Percentiles rank a stretch among this genome's conserved stretches.
phyloP scores from a whole-genome alignment of 2,329 filamentous ascomycete genomes.

The Claviceps sp. region DNA sequence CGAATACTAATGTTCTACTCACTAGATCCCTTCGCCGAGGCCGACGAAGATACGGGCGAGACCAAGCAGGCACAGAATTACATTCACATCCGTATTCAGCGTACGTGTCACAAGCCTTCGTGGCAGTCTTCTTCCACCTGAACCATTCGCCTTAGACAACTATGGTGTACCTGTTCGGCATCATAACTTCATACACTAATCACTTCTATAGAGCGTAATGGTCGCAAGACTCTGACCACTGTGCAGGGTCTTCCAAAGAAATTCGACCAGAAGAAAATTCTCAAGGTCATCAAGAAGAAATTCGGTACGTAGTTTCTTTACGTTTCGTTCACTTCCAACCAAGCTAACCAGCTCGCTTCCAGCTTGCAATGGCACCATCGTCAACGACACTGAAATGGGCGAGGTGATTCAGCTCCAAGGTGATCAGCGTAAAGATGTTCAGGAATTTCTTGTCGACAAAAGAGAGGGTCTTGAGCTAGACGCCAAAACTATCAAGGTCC shows the following conservation, averaged over 20 bases:
- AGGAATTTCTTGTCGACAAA: conserved; percentile 94
- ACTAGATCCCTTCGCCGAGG: conserved; percentile 99
- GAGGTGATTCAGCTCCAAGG: conserved; percentile 99
- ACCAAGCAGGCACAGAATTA: conserved; percentile 93
- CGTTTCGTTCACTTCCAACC: not conserved
- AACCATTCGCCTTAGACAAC: not conserved
- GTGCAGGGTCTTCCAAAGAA: conserved; percentile 98
- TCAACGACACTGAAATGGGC: conserved; percentile 90
- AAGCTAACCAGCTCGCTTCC: conserved; percentile 4
- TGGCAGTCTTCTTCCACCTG: not conserved
- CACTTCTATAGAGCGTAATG: conserved; percentile 77
- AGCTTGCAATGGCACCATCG: conserved; percentile 99
- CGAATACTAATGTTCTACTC: not conserved
- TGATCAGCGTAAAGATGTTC: conserved; percentile 97
- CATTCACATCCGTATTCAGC: conserved; percentile 99
- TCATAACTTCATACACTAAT: conserved; percentile 24
- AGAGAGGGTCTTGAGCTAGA: conserved; percentile 89
- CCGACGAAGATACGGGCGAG: conserved; percentile 97
- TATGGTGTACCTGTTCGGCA: too few species aligned
- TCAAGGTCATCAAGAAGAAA: conserved; percentile 99
- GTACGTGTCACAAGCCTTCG: conserved; percentile 41
- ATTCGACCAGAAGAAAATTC: conserved; percentile 98
- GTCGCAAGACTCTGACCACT: conserved; percentile 99
- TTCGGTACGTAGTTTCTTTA: conserved; percentile 51
- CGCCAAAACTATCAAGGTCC: conserved; percentile 91